These are phyloP conservation scores for Eucalyptus fibrosa DNA, from an alignment of 345 rosid species.

Conservation along the genomic window DNA sequence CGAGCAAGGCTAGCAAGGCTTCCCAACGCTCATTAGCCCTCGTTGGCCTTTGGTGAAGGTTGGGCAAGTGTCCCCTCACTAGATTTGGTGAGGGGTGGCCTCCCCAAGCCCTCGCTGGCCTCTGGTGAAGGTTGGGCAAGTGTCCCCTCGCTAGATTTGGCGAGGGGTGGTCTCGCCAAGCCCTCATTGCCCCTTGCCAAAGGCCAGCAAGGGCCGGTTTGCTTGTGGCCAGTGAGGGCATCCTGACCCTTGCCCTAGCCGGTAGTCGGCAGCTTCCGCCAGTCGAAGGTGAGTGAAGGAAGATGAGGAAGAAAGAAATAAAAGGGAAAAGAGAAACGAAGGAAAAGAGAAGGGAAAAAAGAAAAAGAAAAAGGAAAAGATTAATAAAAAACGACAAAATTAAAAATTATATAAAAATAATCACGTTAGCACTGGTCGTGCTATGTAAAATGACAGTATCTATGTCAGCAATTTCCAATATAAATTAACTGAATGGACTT, in stretches of 20 bases:
- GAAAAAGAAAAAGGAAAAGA: rapidly evolving
- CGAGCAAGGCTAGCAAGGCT: rapidly evolving
- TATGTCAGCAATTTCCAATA: rapidly evolving
- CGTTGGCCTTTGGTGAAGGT: rapidly evolving
- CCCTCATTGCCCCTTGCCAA: no score
- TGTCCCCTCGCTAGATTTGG: no score
- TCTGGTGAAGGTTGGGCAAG: rapidly evolving
- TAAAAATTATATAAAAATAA: no score
- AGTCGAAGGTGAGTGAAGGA: no score
- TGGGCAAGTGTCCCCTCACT: no score
- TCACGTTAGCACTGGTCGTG: rapidly evolving
- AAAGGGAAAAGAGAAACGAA: no score
- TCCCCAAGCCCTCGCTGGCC: no score
- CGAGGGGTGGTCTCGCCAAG: rapidly evolving
- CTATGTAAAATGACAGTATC: rapidly evolving
- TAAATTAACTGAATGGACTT: rapidly evolving
- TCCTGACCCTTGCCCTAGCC: rapidly evolving
- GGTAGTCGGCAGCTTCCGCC: rapidly evolving
- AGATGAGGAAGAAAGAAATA: no score
- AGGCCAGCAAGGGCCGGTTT: rapidly evolving
- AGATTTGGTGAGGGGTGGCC: no score
- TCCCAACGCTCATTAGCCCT: rapidly evolving
- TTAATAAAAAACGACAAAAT: no score
- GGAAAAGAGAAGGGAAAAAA: no score
- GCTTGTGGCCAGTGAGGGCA: rapidly evolving